phyloP scores from a whole-genome alignment of 2,329 filamentous ascomycete genomes.

The Capronia americana region DNA sequence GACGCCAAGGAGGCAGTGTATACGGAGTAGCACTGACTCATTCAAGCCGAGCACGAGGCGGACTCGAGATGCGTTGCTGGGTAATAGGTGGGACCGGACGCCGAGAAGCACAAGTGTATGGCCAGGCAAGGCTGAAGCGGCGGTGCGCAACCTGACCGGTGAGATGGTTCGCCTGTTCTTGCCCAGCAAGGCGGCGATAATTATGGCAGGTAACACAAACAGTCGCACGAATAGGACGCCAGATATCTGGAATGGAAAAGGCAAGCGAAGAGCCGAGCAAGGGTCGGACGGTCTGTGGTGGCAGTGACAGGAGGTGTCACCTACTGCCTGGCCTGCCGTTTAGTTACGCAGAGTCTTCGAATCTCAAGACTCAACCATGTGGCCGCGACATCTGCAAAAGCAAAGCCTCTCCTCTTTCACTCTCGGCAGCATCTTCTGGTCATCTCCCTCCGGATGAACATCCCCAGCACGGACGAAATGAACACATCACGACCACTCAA shows the following conservation, averaged over 20 bases:
- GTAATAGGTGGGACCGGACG: not conserved
- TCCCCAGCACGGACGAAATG: conserved; percentile 7
- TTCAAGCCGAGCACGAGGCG: not conserved
- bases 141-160: conserved; percentile 4
- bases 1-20: not conserved
- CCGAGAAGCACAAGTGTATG: not conserved
- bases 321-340: not conserved
- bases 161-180: not conserved
- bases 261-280: not conserved
- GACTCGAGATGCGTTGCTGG: not conserved
- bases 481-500: conserved; percentile 24
- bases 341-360: not conserved
- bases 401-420: not conserved
- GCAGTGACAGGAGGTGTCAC: not conserved
- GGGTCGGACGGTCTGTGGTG: not conserved
- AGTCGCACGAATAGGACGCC: not conserved
- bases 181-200: not conserved
- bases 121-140: conserved; percentile 7
- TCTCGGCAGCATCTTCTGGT: not conserved
- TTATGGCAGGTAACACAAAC: not conserved
- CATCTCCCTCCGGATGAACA: not conserved
- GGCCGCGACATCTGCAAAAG: conserved; percentile 4
- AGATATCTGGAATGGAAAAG: not conserved
- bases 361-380: not conserved
- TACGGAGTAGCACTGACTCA: not conserved